These are phyloP conservation scores for Meira nashicola DNA, from an alignment of 1,284 basidiomycete species.

Conservation along the genomic window DNA sequence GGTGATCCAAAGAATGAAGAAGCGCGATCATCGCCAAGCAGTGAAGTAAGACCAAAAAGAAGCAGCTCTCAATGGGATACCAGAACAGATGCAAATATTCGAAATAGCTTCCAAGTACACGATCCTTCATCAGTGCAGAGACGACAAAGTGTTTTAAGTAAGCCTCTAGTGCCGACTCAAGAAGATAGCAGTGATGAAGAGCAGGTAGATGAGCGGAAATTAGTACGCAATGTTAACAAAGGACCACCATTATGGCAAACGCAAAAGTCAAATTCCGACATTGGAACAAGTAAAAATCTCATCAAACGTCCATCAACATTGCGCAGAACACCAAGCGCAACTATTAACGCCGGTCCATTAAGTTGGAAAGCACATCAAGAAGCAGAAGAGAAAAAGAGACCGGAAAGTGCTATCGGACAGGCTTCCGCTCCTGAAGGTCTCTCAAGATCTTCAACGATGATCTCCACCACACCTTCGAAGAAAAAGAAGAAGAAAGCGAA, in stretches of 20 bases:
- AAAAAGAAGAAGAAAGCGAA: constrained; percentile 41
- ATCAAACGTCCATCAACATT: constrained; percentile 4
- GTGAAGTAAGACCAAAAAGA: not conserved
- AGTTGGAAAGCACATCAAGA: constrained; percentile 24
- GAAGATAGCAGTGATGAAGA: constrained; percentile 45
- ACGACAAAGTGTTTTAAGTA: constrained; percentile 6
- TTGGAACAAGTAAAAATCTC: constrained; percentile 23
- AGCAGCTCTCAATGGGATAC: constrained; percentile 25
- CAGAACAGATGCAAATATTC: constrained; percentile 21
- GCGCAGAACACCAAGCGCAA: constrained; percentile 15
- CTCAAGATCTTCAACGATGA: not conserved
- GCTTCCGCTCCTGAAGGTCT: not conserved
- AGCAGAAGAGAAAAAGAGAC: constrained; percentile 21
- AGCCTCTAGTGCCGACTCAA: constrained; percentile 8
- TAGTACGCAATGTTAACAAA: constrained; percentile 44
- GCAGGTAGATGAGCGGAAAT: constrained; percentile 21
- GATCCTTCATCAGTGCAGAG: not conserved
- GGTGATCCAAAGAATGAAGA: constrained; percentile 32
- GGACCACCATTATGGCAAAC: constrained; percentile 22
- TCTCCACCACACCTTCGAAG: constrained; percentile 12
- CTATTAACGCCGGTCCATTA: constrained; percentile 38
- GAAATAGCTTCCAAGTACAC: constrained; percentile 12
- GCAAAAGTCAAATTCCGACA: constrained; percentile 21
- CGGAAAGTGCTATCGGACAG: constrained; percentile 8
- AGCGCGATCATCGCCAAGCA: not conserved